These are phyloP conservation scores for Chlorella sp. DNA, from an alignment of 139 green algal genomes.

Conservation along the genomic window DNA sequence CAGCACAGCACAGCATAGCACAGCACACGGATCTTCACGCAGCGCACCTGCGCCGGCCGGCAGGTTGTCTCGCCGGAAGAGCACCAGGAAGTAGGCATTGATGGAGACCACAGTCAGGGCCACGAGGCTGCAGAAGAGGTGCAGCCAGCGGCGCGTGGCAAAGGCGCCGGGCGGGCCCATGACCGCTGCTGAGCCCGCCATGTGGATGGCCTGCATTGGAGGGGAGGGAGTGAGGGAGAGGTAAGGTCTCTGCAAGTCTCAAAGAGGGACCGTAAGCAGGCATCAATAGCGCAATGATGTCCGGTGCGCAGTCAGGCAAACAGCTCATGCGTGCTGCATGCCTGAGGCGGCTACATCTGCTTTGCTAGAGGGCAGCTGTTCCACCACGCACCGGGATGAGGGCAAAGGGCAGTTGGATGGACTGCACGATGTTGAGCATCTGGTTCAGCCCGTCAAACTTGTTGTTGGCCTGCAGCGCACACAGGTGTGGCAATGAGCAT, in stretches of 20 bases:
- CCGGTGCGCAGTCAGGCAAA: no score
- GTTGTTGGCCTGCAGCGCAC: conserved; percentile 20
- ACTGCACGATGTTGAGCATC: conserved; percentile 64
- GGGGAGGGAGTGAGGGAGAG: neutral
- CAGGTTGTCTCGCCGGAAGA: conserved; percentile 1
- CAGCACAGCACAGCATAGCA: no score
- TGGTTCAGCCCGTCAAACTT: conserved; percentile 67
- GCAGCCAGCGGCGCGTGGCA: neutral
- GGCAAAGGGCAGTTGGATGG: conserved; percentile 70
- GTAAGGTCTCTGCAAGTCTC: no score
- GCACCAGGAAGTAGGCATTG: conserved; percentile 32
- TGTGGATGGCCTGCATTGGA: conserved; percentile 4
- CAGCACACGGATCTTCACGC: no score
- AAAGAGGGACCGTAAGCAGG: no score
- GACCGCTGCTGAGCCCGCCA: neutral
- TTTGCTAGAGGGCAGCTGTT: neutral
- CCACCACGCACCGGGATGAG: conserved; percentile 65
- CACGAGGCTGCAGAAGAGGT: neutral
- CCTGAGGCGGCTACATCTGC: no score
- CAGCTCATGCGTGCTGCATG: no score
- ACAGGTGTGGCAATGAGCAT: no score
- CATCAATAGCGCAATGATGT: no score
- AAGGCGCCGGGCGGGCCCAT: conserved; percentile 22
- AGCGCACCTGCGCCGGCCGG: conserved; percentile 2
- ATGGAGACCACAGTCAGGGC: conserved; percentile 9